phyloP scores from a whole-genome alignment of 768 basidiomycete species.

The Rhodotorula diobovata region DNA sequence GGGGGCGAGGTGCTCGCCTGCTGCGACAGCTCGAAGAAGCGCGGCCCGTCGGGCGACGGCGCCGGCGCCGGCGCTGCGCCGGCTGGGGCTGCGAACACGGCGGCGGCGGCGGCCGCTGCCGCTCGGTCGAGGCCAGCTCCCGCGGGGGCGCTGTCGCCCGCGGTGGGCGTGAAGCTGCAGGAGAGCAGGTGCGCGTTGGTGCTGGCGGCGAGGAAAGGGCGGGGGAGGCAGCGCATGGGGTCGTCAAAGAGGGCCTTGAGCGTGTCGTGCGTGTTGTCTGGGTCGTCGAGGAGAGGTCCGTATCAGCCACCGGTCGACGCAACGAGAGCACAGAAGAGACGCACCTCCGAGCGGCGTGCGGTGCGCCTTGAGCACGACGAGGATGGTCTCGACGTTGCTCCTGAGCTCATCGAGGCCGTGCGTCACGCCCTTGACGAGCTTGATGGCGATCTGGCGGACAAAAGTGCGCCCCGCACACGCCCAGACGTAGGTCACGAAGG shows the following conservation, averaged over 20 bases:
- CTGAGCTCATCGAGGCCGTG: constrained; percentile 9
- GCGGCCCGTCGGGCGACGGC: no score
- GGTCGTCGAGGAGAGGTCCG: not conserved
- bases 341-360: constrained; percentile 31
- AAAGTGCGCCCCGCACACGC: constrained; percentile 38
- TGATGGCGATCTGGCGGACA: constrained; percentile 36
- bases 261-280: constrained; percentile 15
- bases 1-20: no score
- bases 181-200: not conserved
- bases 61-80: no score
- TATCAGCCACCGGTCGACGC: no score
- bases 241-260: constrained; percentile 20
- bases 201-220: not conserved
- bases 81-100: no score
- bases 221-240: constrained; percentile 15
- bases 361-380: constrained; percentile 18
- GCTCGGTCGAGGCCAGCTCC: no score
- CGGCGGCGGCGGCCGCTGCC: no score
- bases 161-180: not conserved
- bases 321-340: not conserved
- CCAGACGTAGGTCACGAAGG: constrained; percentile 22
- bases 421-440: not conserved
- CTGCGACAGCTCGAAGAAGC: no score
- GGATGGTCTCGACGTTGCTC: constrained; percentile 16
- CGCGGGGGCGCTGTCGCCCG: no score